Evolutionary conservation across 345 rosid genomes (phyloP), one percentile per base, ranked within the genome.

Genomic region (Euphorbia pulcherrima): DNA sequence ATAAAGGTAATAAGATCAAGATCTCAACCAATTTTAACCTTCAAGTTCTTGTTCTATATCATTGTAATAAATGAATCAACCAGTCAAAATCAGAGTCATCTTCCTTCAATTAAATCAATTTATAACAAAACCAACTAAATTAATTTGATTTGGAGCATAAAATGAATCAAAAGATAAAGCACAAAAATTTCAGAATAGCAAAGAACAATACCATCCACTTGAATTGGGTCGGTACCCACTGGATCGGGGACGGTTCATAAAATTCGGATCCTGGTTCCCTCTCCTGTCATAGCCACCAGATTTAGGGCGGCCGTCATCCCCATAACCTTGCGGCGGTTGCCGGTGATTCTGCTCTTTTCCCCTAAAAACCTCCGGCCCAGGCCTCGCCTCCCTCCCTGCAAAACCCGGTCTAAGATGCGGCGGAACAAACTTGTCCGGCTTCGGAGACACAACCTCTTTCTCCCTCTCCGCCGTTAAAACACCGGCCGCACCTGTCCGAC

Each of bases 341-440:
- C 72, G 54, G 8, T 71, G 68, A 54, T 5, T 60, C 13, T 24
- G 35, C 47, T 71, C 75, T 64, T 71, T 71, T 28, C 64, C 73
- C 40, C 64, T 70, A 14, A 35, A 46, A 23, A 72, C 75, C 67
- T 77, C 77, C 14, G 70, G 73, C 8, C 64, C 80, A 4, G 86
- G 89, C 68, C 68, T 83, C 78, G 84, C 91, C 73, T 90, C 86
- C 68, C 71, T 88, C 8, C 87, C 86, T 10, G 63, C 78, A 60
- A 88, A 89, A 9, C 95, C 95, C 21, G 96, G 98, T 75, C 98
- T 87, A 33, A 92, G 98, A 86, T 92, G 96, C 59, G 98, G 98
- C 33, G 98, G 96, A 60, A 92, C 88, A 48, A 92, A 92, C 72
- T 81, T 79, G 61, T 78, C 67, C 35, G 81, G 76, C 63, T 86